Evolutionary conservation across 129 eudicot species (phyloP), one percentile per base, ranked within the genome.

Genomic region (Gnaphalium uliginosum): DNA sequence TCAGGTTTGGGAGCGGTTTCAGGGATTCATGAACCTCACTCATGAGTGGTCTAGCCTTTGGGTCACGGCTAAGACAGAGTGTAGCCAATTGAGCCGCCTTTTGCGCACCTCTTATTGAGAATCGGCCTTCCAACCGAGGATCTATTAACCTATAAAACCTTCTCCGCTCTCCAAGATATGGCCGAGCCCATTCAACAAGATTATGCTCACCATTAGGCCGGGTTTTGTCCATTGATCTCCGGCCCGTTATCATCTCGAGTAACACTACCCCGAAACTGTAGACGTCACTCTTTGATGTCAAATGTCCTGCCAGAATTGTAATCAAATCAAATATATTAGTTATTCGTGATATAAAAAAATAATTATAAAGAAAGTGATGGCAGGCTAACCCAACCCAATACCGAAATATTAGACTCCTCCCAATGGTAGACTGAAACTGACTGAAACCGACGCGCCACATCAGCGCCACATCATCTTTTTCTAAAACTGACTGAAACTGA

Each of bases 201-300:
- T 90, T 90, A 69, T 90, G 96, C 69, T 90, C 93, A 2, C 96
- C 91, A 24, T 84, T 82, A 15, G 93, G 93, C 53, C 93, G 73
- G 63, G 37, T 86, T 72, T 90, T 90, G 74, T 88, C 96, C 96
- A 90, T 90, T 19, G 96, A 90, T 83, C 96, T 90, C 65, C 93
- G 76, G 4, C 93, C 96, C 0, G 91, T 80, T 57, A 90, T 70
- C 86, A 90, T 83, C 82, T 90, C 96, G 2, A 90, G 93, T 66
- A 90, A 74, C 66, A 90, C 96, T 30, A 90, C 91, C 9, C 90
- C 96, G 26, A 90, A 90, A 75, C 96, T 90, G 81, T 90, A 90
- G 81, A 90, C 93, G 17, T 90, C 96, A 66, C 96, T 90, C 84
- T 90, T 90, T 22, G 93, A 89, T 37, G 96, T 90, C 69, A 90